A percentile compares a stretch with the other conserved stretches of the same genome.
These are phyloP conservation scores for Aegilops tauschii DNA, from an alignment of 176 grass and related monocot species.

Conservation along the genomic window DNA sequence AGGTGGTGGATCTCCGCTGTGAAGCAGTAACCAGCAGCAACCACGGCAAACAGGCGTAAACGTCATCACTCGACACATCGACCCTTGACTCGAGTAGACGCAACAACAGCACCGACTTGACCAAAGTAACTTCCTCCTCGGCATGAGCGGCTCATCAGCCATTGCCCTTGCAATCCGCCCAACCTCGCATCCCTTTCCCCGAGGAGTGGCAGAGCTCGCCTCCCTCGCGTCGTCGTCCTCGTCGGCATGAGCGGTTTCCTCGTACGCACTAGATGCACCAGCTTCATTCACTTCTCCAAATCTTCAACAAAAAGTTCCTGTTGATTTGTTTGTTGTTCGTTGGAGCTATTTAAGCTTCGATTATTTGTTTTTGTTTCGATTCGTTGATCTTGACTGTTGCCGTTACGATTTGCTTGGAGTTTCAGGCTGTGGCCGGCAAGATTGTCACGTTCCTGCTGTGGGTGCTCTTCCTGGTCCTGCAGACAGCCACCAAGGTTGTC, in stretches of 20 bases:
- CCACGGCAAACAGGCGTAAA: too few species aligned
- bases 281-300: background rate
- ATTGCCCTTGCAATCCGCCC: too few species aligned
- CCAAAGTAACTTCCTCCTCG: too few species aligned
- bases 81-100: too few species aligned
- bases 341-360: background rate
- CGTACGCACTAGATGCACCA: constrained; percentile 18
- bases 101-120: too few species aligned
- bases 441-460: constrained; percentile 49
- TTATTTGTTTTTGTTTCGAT: background rate
- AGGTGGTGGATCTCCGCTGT: too few species aligned
- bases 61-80: too few species aligned
- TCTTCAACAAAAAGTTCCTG: background rate
- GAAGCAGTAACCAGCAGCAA: too few species aligned
- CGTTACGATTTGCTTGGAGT: background rate
- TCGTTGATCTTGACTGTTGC: background rate
- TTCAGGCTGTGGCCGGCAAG: constrained; percentile 37
- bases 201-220: background rate
- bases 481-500: constrained; percentile 51
- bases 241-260: constrained; percentile 50
- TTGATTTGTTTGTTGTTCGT: background rate
- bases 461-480: constrained; percentile 50
- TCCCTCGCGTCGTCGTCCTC: constrained; percentile 19
- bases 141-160: too few species aligned
- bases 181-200: background rate